Evolutionary conservation across 345 rosid genomes (phyloP), one percentile per base, ranked within the genome.

Genomic region (Citrus australasica): DNA sequence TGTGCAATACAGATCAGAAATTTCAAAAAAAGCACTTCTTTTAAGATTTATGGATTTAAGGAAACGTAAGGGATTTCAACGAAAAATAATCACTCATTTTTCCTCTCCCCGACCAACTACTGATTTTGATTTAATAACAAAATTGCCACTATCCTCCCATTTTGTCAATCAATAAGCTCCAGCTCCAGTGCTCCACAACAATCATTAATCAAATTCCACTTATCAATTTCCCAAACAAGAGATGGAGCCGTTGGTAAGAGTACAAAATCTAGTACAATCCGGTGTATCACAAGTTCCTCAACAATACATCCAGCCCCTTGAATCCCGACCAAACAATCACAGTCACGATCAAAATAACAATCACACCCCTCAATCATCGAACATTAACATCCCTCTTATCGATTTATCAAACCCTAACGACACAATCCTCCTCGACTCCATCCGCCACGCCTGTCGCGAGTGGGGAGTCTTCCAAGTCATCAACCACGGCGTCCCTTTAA

Each of bases 391-490:
- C 62, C 98, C 98, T n/a, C 73, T 78, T 32, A 72, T 95, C 60
- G 90, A 91, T 67, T 90, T 95, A 37, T 83, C 80, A 6, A 64
- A 6, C 28, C 67, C 33, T 61, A 25, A 67, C 16, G 63, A 79
- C 42, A 67, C 84, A 1, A 79, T 83, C 24, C 80, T 75, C 7
- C 80, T 75, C 7, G 84, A 86, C 61, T 81, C 85, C 32, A 84
- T 93, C 65, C 86, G 84, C 19, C 60, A 65, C 3, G 93, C 96
- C 33, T 95, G 97, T 81, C 82, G 85, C 56, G 85, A 88, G 53
- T 93, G 98, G 99, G 99, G 97, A 28, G 94, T 88, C 73, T 95
- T 95, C 90, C 93, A 93, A 56, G 93, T 93, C 51, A 79, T 77
- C 85, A 87, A 93, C 85, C 97, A 92, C 74, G 91, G 95, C 30